Evolutionary conservation across 2,329 filamentous ascomycete genomes (phyloP), one percentile per base, ranked within the genome.

Genomic region (Xenosphaeropsis pyriputrescens): DNA sequence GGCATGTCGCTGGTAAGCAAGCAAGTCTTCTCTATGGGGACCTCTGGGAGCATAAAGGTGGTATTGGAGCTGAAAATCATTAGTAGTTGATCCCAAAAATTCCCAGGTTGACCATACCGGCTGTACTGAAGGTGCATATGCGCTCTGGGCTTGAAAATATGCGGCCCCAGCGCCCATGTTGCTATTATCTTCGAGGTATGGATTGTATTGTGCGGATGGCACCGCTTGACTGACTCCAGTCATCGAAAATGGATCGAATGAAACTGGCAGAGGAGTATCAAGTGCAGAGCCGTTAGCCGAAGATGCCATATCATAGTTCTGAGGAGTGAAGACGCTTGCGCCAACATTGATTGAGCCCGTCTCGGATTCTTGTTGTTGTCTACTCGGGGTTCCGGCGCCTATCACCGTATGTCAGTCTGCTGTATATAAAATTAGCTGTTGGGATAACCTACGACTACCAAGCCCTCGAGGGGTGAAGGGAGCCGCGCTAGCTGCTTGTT

Each of bases 41-140:
- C 85, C 85, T 40, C 88, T 72, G 0, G 88, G 86, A 22, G 85
- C 84, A 57, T 98, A 98, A 11, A 94, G 70, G 57, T 98, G 91
- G 56, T 95, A 93, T 63, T 89, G 83, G 5, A 86, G 71, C 75
- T 80, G 43, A n/a, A 39, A 6, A 34, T 55, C 37, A 54, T 51
- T 40, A 35, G 39, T 15, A 31, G 33, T 36, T 18, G 7, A n/a
- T 30, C 39, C 6, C 32, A 2, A 13, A 4, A 14, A 11, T 6
- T 18, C 8, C 19, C 19, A 18, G 37, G 31, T 15, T 11, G 29
- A 9, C 52, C 67, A 52, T 57, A 78, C 74, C 16, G 81, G 81
- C 38, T 71, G 71, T 18, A 65, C 57, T 34, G 72, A 69, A 38
- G 66, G 56, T 9, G 62, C 55, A 50, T 68, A 79, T 9, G 63